These are phyloP conservation scores for Epichloe gansuensis DNA, from an alignment of 2,329 filamentous ascomycete genomes.

Conservation along the genomic window DNA sequence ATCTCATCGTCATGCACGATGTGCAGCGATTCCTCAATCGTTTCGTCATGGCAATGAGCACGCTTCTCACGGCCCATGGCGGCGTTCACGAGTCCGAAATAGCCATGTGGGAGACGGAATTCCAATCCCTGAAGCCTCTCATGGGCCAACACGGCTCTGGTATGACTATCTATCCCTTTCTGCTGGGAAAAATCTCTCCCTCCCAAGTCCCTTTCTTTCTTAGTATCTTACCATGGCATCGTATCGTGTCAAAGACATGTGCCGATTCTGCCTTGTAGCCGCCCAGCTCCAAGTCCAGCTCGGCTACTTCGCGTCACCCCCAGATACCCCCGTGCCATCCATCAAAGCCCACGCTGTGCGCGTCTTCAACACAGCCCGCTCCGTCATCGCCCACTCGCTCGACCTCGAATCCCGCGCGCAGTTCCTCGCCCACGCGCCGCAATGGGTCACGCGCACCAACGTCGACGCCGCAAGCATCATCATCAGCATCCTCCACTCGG, in stretches of 20 bases:
- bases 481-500: slow-evolving; percentile 32
- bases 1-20: slow-evolving; percentile 31
- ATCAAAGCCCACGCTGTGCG: slow-evolving; percentile 33
- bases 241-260: slow-evolving; percentile 24
- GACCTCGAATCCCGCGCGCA: slow-evolving; percentile 27
- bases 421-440: slow-evolving; percentile 34
- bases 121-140: slow-evolving; percentile 32
- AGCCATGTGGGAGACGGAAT: slow-evolving; percentile 37
- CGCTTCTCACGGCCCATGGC: slow-evolving; percentile 31
- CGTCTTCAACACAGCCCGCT: slow-evolving; percentile 34
- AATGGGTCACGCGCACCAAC: slow-evolving; percentile 35
- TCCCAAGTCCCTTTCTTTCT: too few species aligned
- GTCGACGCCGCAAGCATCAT: slow-evolving; percentile 33
- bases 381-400: slow-evolving; percentile 29
- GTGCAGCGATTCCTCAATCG: slow-evolving; percentile 38
- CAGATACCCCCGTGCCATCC: slow-evolving; percentile 22
- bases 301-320: slow-evolving; percentile 34
- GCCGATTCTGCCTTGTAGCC: slow-evolving; percentile 34
- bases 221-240: too few species aligned
- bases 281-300: slow-evolving; percentile 40
- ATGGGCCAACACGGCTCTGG: slow-evolving; percentile 35
- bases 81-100: slow-evolving; percentile 35
- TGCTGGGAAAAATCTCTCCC: too few species aligned
- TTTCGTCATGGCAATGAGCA: slow-evolving; percentile 33
- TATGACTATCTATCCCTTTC: slow-evolving; percentile 11